Conservation (phyloP, 176 grass and related monocot genomes). For the Secale cereale region DNA sequence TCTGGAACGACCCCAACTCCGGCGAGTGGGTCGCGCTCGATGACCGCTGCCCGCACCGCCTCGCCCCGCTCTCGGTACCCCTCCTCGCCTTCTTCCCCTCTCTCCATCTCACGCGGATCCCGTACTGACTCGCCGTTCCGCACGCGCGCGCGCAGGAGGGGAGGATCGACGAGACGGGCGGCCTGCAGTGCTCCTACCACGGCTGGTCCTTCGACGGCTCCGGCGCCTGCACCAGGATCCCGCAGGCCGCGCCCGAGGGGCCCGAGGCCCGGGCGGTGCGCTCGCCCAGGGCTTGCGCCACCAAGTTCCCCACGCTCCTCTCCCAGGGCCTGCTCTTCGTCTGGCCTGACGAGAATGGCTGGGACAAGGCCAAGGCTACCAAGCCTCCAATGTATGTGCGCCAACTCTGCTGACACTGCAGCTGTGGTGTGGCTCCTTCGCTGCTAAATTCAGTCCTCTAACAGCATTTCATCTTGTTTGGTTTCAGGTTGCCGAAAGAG, state of each 20-base stretch:
- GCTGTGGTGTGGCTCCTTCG: neutral
- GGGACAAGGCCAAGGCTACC: constrained; percentile 69
- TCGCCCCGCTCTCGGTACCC: constrained; percentile 80
- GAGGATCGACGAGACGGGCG: constrained; percentile 87
- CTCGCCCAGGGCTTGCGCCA: constrained; percentile 63
- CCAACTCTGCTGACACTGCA: neutral
- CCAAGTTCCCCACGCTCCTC: constrained; percentile 80
- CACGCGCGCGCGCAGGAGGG: constrained; percentile 56
- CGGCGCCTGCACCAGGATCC: constrained; percentile 77
- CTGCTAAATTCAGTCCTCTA: neutral
- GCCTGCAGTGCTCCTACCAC: constrained; percentile 96
- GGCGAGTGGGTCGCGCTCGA: constrained; percentile 83
- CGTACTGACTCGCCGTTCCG: no score
- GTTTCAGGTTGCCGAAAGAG: constrained; percentile 80
- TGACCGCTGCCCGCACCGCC: constrained; percentile 93
- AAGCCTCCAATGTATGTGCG: constrained; percentile 71
- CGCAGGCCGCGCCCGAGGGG: constrained; percentile 70
- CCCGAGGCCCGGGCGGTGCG: constrained; percentile 51
- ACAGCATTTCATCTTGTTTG: neutral
- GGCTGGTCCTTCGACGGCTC: constrained; percentile 86
- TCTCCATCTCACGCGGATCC: no score
- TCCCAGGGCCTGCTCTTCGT: constrained; percentile 92
- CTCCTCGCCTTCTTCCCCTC: neutral
- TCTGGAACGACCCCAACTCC: constrained; percentile 89
- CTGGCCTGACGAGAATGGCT: constrained; percentile 93